Evolutionary conservation across 164 flowering plant species (phyloP).

Genomic region (Vitis rupestris): DNA sequence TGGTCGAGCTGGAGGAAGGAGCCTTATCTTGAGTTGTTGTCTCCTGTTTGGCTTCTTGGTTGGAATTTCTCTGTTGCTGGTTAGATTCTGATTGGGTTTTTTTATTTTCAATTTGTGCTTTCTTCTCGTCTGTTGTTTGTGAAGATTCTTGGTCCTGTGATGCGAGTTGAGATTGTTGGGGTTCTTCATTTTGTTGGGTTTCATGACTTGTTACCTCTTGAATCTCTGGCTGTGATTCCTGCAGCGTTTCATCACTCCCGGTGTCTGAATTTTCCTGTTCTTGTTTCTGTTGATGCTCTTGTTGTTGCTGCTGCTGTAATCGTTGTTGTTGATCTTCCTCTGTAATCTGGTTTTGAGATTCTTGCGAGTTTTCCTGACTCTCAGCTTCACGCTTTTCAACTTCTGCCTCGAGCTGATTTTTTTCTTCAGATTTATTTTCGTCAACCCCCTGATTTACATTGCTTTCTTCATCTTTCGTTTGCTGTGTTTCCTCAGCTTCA

Average conservation of each 20-base stretch:
- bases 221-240: constrained; percentile 1
- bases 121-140: constrained; percentile 9
- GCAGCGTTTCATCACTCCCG: neutral
- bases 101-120: neutral
- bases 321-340: constrained; percentile 20
- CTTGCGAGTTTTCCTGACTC: constrained; percentile 3
- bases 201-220: constrained; percentile 12
- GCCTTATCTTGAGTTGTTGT: neutral
- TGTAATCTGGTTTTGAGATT: constrained; percentile 3
- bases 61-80: constrained; percentile 1
- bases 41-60: constrained; percentile 2
- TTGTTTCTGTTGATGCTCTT: constrained; percentile 4
- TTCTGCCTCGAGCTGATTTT: neutral
- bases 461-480: constrained; percentile 1
- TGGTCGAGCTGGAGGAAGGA: constrained; percentile 11
- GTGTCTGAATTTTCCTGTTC: constrained; percentile 4
- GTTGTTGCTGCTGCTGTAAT: constrained; percentile 13
- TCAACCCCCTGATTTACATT: constrained; percentile 2
- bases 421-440: neutral
- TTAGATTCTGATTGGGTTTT: constrained; percentile 16
- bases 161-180: neutral
- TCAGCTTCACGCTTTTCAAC: neutral
- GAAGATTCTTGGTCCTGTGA: constrained; percentile 7
- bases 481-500: constrained; percentile 12
- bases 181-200: constrained; percentile 11